Percentiles rank a stretch among this genome's conserved stretches.
phyloP scores from a whole-genome alignment of 2,329 filamentous ascomycete species.

The Lachnellula cervina region DNA sequence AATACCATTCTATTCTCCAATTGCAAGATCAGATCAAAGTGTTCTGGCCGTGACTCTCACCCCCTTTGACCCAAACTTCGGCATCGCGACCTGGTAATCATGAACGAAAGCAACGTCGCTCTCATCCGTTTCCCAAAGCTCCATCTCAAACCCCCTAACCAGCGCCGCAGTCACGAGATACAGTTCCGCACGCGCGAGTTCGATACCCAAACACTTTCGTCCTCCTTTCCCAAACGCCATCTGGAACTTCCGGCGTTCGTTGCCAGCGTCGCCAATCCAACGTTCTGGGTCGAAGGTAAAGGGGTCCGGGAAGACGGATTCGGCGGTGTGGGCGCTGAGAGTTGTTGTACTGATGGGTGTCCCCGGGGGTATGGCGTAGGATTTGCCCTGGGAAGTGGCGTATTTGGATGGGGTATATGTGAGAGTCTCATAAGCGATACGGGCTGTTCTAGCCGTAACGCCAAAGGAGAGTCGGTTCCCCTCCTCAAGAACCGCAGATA shows the following conservation, averaged over 20 bases:
- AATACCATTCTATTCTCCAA: too few species aligned
- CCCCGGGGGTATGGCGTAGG: conserved; percentile 16
- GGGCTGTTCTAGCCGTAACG: conserved; percentile 27
- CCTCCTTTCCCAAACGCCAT: conserved; percentile 38
- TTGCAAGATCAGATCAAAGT: not conserved
- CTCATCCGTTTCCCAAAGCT: conserved; percentile 6
- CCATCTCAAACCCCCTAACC: conserved; percentile 8
- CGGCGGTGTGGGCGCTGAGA: conserved; percentile 26
- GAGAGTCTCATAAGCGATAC: conserved; percentile 19
- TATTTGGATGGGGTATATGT: conserved; percentile 2
- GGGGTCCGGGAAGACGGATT: conserved; percentile 27
- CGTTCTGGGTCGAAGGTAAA: conserved; percentile 32
- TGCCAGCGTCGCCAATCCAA: conserved; percentile 33
- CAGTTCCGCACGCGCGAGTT: conserved; percentile 14
- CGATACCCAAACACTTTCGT: conserved; percentile 36
- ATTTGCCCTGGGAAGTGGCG: not conserved
- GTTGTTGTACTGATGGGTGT: conserved; percentile 16
- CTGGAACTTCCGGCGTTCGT: conserved; percentile 27
- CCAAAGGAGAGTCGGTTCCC: conserved; percentile 29
- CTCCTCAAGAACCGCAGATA: conserved; percentile 31
- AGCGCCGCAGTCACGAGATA: conserved; percentile 5
- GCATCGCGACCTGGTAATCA: conserved; percentile 5
- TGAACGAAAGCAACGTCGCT: conserved; percentile 5
- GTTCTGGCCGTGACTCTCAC: not conserved
- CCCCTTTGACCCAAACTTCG: not conserved